Evolutionary conservation across 345 rosid genomes (phyloP).

Genomic region (Euclidium syriacum): DNA sequence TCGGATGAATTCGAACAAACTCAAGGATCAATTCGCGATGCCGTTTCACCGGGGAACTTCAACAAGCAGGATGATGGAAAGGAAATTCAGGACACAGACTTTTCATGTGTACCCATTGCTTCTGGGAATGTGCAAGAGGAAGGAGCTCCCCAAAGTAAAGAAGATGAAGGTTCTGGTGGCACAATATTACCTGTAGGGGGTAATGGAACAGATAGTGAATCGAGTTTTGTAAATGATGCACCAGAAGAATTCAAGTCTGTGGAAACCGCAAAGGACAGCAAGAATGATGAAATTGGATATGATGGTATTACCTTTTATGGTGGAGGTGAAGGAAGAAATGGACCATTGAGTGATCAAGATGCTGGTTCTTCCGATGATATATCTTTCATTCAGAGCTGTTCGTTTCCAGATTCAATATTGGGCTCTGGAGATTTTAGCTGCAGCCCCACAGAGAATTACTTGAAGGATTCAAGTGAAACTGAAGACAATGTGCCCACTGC

Average conservation of each 20-base stretch:
- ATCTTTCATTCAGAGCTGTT: constrained; percentile 14
- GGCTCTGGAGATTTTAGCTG: constrained; percentile 8
- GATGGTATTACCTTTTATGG: constrained; percentile 16
- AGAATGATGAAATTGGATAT: not conserved
- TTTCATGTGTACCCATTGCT: not conserved
- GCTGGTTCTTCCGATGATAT: constrained; percentile 3
- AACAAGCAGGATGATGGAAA: constrained; percentile 11
- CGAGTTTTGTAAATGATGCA: constrained; percentile 5
- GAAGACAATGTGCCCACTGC: constrained; percentile 26
- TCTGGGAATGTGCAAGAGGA: constrained; percentile 9
- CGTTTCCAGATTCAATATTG: constrained; percentile 14
- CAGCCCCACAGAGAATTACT: constrained; percentile 8
- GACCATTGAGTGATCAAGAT: constrained; percentile 8
- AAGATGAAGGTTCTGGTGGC: constrained; percentile 11
- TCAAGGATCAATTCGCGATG: not conserved
- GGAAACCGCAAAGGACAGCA: not conserved
- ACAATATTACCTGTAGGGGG: not conserved
- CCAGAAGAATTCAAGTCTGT: not conserved
- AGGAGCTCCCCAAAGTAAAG: not conserved
- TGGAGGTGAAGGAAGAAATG: constrained; percentile 19
- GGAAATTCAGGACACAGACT: not conserved
- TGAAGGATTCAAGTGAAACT: constrained; percentile 17
- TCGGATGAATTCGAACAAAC: not conserved
- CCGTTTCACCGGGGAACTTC: constrained; percentile 8
- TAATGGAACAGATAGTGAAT: constrained; percentile 3